Percentiles rank a stretch among this genome's conserved stretches.
Evolutionary conservation across 176 grass and related monocot species (phyloP).

Genomic region (Chloris gayana): DNA sequence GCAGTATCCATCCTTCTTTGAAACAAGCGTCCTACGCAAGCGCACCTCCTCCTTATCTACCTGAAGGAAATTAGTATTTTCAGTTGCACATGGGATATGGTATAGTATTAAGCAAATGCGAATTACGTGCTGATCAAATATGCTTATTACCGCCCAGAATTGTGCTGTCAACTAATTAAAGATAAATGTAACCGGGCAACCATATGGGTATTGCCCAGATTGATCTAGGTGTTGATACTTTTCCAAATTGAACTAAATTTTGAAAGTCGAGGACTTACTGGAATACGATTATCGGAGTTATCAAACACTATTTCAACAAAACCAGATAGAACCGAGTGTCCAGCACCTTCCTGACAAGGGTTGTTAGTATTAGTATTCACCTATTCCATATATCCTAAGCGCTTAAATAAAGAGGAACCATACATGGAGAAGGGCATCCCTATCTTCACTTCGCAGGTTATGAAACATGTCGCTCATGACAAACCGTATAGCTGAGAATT

Average conservation of each 20-base stretch:
- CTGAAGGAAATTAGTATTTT: constrained; percentile 42
- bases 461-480: constrained; percentile 97
- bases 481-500: constrained; percentile 90
- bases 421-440: constrained; percentile 96
- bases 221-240: no score
- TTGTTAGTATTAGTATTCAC: constrained; percentile 29
- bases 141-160: no score
- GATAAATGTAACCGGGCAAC: no score
- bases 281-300: constrained; percentile 93
- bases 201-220: no score
- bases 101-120: no score
- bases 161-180: no score
- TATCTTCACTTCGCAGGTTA: constrained; percentile 86
- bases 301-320: constrained; percentile 99
- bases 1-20: constrained; percentile 98
- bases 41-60: constrained; percentile 97
- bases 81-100: not conserved
- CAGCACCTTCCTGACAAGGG: constrained; percentile 83
- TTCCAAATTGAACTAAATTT: not conserved
- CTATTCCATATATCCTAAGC: constrained; percentile 20
- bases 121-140: no score
- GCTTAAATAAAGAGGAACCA: constrained; percentile 36
- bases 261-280: constrained; percentile 61
- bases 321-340: constrained; percentile 94
- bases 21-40: constrained; percentile 81